A percentile compares a stretch with the other conserved stretches of the same genome.
Evolutionary conservation across 1,284 basidiomycete species (phyloP).

Genomic region (Naganishia sp.): DNA sequence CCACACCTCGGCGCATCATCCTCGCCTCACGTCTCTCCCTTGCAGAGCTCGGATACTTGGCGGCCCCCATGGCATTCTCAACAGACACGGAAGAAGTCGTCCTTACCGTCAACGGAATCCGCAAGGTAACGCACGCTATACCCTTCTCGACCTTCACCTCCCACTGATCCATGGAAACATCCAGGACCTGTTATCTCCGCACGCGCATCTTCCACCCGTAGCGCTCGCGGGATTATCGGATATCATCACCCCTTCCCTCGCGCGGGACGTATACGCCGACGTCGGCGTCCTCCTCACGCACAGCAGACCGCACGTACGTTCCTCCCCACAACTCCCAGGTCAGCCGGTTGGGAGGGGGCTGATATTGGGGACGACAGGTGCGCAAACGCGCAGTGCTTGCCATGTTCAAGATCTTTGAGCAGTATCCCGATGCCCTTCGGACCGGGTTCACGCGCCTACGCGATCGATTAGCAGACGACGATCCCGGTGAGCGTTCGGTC

Average conservation of each 20-base stretch:
- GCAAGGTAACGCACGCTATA: conserved; percentile 69
- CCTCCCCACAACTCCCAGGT: no score
- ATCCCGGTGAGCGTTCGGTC: conserved; percentile 62
- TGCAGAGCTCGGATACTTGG: conserved; percentile 85
- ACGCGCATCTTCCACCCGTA: conserved; percentile 72
- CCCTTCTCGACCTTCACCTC: conserved; percentile 20
- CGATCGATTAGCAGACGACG: conserved; percentile 83
- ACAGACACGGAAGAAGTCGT: conserved; percentile 96
- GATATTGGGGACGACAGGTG: conserved; percentile 54
- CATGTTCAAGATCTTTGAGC: conserved; percentile 72
- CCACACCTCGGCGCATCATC: not conserved
- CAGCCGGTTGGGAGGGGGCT: not conserved
- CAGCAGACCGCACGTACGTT: conserved; percentile 66
- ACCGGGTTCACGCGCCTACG: conserved; percentile 71
- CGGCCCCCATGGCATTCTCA: conserved; percentile 86
- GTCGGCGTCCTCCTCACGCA: conserved; percentile 87
- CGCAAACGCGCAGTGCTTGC: conserved; percentile 85
- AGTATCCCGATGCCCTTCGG: conserved; percentile 73
- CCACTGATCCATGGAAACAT: conserved; percentile 8
- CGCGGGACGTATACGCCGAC: conserved; percentile 83
- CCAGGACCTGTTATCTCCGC: conserved; percentile 77
- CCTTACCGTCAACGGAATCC: conserved; percentile 94
- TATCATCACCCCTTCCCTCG: conserved; percentile 84
- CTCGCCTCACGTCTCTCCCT: not conserved
- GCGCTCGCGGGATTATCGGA: conserved; percentile 85